Conservation (phyloP, 331 rosid species). For the Spiraea crenata region DNA sequence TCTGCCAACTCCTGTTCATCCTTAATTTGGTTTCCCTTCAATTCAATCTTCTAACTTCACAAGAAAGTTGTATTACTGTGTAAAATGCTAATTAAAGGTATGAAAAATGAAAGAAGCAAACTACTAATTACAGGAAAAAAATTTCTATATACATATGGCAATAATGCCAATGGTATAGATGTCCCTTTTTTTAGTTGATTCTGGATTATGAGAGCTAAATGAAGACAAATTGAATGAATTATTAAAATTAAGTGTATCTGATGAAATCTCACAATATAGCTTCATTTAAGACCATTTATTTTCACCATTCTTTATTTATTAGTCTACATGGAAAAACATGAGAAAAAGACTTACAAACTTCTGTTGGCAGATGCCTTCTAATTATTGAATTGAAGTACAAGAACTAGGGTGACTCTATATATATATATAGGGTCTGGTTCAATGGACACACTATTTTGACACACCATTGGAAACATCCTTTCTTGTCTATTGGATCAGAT, state of each 20-base stretch:
- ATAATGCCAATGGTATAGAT: slow-evolving; percentile 41
- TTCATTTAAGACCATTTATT: not conserved
- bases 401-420: too few relatives aligned
- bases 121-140: slow-evolving; percentile 30
- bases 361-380: not conserved
- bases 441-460: too few relatives aligned
- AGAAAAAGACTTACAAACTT: not conserved
- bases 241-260: slow-evolving; percentile 28
- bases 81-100: slow-evolving; percentile 25
- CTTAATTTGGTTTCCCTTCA: not conserved
- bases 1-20: slow-evolving; percentile 3
- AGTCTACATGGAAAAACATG: slow-evolving; percentile 11
- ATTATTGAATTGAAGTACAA: not conserved
- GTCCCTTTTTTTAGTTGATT: slow-evolving; percentile 33
- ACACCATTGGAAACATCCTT: too few relatives aligned
- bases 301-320: slow-evolving; percentile 14
- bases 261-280: not conserved
- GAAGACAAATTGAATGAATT: slow-evolving; percentile 41
- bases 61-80: slow-evolving; percentile 32
- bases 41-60: not conserved
- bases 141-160: slow-evolving; percentile 33
- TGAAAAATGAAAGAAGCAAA: slow-evolving; percentile 37
- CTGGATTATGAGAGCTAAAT: slow-evolving; percentile 37
- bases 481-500: too few relatives aligned
- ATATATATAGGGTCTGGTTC: too few relatives aligned